These are phyloP conservation scores for Alopecurus myosuroides DNA, from an alignment of 176 grass and related monocot species.

Conservation along the genomic window DNA sequence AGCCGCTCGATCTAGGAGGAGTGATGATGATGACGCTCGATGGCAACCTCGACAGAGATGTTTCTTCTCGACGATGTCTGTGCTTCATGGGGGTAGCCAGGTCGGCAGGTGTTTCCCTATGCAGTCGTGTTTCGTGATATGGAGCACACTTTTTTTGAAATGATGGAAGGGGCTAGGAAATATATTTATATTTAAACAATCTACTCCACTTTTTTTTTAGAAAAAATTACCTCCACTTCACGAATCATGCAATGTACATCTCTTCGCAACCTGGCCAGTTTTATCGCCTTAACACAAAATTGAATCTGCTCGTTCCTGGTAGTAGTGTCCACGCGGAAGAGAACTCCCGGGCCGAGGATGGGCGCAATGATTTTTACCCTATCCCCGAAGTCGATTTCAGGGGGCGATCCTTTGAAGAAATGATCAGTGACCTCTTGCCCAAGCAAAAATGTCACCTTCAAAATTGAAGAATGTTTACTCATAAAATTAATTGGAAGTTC, in stretches of 20 bases:
- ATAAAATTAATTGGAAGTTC: not conserved
- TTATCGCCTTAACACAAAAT: not conserved
- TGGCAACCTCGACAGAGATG: too few species aligned
- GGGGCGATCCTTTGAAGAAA: not conserved
- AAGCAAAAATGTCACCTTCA: not conserved
- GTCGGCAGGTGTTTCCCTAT: too few species aligned
- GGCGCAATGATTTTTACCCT: not conserved
- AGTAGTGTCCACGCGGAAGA: not conserved
- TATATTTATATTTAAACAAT: too few species aligned
- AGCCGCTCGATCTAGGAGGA: too few species aligned
- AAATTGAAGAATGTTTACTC: not conserved
- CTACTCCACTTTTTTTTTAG: too few species aligned
- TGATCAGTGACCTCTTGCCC: not conserved
- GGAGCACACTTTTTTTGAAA: too few species aligned
- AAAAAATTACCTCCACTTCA: not conserved
- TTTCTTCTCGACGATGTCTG: too few species aligned
- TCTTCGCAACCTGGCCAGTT: not conserved
- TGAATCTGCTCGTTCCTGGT: not conserved
- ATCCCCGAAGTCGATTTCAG: not conserved
- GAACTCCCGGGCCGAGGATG: not conserved
- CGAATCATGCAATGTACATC: not conserved
- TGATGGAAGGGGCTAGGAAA: too few species aligned
- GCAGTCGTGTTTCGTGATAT: too few species aligned
- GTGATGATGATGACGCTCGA: too few species aligned
- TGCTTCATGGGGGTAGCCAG: too few species aligned